Evolutionary conservation across 2,329 filamentous ascomycete species (phyloP).

Genomic region (Monosporascus cannonballus): DNA sequence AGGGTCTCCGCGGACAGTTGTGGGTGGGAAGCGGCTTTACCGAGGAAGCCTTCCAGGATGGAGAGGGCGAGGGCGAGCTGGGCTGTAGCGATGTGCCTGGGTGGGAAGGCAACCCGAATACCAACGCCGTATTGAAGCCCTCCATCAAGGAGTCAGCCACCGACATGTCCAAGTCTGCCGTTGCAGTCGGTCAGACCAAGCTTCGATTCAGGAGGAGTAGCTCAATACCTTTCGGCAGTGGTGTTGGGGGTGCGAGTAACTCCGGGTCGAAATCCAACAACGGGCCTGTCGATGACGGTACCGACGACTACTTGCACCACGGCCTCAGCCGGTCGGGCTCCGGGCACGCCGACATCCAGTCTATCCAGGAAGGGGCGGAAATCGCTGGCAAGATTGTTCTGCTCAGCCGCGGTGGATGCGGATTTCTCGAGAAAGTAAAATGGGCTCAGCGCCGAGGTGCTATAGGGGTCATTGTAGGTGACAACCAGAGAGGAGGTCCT

Average conservation of each 20-base stretch:
- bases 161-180: conserved; percentile 22
- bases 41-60: conserved; percentile 64
- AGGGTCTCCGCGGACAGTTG: conserved; percentile 78
- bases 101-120: conserved; percentile 58
- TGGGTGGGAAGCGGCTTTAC: conserved; percentile 93
- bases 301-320: conserved; percentile 76
- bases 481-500: conserved; percentile 82
- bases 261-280: conserved; percentile 23
- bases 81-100: conserved; percentile 93
- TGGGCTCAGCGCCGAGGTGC: conserved; percentile 92
- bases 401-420: conserved; percentile 86
- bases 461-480: conserved; percentile 85
- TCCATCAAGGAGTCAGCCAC: conserved; percentile 26
- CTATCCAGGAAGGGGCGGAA: conserved; percentile 83
- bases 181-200: conserved; percentile 25
- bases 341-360: conserved; percentile 84
- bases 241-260: conserved; percentile 18
- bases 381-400: conserved; percentile 91
- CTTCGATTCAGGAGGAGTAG: conserved; percentile 29
- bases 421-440: conserved; percentile 94
- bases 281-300: conserved; percentile 59
- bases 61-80: conserved; percentile 71
- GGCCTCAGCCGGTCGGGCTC: conserved; percentile 30
- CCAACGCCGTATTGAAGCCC: conserved; percentile 31
- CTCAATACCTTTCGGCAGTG: conserved; percentile 23